Base-by-base conservation (phyloP, 2,329 filamentous ascomycete genomes). In the Cryphonectria parasitica region DNA sequence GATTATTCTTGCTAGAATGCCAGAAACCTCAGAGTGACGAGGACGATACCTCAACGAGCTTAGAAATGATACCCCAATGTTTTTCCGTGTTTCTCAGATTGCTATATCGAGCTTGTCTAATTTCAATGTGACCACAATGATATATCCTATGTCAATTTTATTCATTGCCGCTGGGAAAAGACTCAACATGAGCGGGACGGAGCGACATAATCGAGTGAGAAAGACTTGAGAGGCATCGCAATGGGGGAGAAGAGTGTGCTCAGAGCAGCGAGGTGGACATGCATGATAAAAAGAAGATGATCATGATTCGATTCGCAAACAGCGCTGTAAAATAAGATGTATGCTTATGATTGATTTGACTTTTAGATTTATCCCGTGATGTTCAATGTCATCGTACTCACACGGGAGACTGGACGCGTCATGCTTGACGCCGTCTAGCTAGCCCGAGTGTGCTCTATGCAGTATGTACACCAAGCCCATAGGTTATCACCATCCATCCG, bases 321-420 rank as follows among this genome's bases (percentile, higher is more conserved):
- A 28, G 13, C 10, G 19, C 4, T 56, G 52, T 2, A 31, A 28
- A 25, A 8, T 1, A 6, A 58, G 6, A 19, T 39, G 6, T 19
- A 61, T 61, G 34, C 58, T 61, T 31, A 34, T 36, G 34, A 39
- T 61, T 31, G 54, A 31, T 31, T 61, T 61, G 34, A 61, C 58
- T 61, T 61, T 61, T 39, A 17, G 22, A 61, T 39, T 61, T 39
- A 39, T 34, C 31, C 22, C 58, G 22, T 39, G 19, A 39, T 39
- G 5, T 34, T 34, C 31, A 31, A 58, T 31, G 54, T 34, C 52
- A 3, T 58, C 8, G 25, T 61, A 11, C 34, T 34, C 31, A 39
- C 34, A 61, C 19, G 10, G 45, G 17, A 39, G 6, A 39, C 34
- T 4, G 17, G 7, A 39, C 34, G 17, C 58, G 17, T 19, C 17